Conservation (phyloP, 768 basidiomycete species). For the Sutorius australiensis region DNA sequence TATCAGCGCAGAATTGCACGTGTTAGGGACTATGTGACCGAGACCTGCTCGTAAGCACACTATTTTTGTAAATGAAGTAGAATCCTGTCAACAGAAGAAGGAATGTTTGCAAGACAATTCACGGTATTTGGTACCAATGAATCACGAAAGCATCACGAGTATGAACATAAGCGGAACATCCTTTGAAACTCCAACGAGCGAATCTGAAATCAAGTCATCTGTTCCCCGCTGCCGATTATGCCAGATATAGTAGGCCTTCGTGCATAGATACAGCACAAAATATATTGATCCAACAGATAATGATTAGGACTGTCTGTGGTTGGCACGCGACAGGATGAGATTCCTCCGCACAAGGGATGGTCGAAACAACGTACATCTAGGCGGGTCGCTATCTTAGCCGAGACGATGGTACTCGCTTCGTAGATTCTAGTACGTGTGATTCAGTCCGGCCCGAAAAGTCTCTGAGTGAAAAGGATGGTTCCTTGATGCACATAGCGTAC, state of each 20-base stretch:
- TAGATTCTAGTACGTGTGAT: constrained; percentile 30
- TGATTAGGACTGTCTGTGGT: constrained; percentile 48
- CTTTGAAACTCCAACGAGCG: constrained; percentile 37
- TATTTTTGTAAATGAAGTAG: too few species aligned
- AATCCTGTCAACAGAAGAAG: too few species aligned
- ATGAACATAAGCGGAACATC: too few species aligned
- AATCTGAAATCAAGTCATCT: constrained; percentile 60
- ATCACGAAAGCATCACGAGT: too few species aligned
- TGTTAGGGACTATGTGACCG: too few species aligned
- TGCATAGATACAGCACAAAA: constrained; percentile 50
- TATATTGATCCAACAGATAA: constrained; percentile 48
- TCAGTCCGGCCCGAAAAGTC: neutral
- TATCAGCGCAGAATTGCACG: too few species aligned
- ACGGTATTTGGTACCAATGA: too few species aligned
- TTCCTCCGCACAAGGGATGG: accelerated
- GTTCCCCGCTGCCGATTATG: constrained; percentile 57
- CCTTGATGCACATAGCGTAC: constrained; percentile 46
- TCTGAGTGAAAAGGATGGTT: neutral
- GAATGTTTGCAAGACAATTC: too few species aligned
- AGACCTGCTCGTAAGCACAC: too few species aligned
- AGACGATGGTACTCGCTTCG: constrained; percentile 42
- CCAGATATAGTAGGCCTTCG: constrained; percentile 56
- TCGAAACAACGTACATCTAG: constrained; percentile 40
- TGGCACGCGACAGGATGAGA: neutral
- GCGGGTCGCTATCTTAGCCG: constrained; percentile 58